phyloP scores from a whole-genome alignment of 257 asterid genomes.

The Orobanche coerulescens region DNA sequence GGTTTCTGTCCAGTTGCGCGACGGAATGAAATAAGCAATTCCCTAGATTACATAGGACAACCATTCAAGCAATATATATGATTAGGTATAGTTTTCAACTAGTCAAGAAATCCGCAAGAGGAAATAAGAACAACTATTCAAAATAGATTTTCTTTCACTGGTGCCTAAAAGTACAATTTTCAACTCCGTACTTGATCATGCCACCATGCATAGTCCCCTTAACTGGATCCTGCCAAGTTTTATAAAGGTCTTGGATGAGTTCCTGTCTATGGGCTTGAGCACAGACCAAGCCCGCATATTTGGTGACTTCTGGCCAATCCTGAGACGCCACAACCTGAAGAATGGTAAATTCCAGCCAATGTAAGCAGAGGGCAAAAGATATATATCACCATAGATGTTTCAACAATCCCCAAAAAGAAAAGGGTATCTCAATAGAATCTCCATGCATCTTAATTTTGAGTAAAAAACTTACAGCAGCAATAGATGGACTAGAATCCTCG shows the following conservation, averaged over 20 bases:
- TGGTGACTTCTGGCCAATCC: conserved; percentile 96
- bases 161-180: neutral
- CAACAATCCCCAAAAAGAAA: too few relatives aligned
- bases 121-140: neutral
- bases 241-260: conserved; percentile 80
- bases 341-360: conserved; percentile 11
- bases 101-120: neutral
- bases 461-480: conserved; percentile 66
- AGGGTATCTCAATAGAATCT: neutral
- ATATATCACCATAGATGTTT: neutral
- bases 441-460: neutral
- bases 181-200: conserved; percentile 67
- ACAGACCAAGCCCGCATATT: conserved; percentile 91
- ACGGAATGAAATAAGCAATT: conserved; percentile 80
- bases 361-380: neutral
- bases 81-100: neutral
- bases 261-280: conserved; percentile 98
- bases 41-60: conserved; percentile 38
- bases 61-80: neutral
- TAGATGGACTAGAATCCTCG: conserved; percentile 98
- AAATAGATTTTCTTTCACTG: neutral
- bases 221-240: conserved; percentile 80
- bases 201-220: conserved; percentile 82
- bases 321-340: conserved; percentile 96
- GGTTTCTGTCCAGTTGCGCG: conserved; percentile 86